Evolutionary conservation across 257 asterid genomes (phyloP).

Genomic region (Plantago elongata): DNA sequence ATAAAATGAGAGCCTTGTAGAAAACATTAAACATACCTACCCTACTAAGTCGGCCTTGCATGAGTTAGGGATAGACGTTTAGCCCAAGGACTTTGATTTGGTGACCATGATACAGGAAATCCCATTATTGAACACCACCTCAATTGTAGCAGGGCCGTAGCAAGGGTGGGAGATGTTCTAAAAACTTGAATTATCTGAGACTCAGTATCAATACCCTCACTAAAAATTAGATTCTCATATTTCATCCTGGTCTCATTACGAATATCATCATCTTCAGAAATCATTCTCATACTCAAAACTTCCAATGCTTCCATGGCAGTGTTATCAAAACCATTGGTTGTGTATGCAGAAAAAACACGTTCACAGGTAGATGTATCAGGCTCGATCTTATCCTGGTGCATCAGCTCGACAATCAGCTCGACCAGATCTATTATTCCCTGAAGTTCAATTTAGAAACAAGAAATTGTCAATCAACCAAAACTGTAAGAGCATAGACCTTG

Average conservation of each 20-base stretch:
- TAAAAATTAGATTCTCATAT: conserved; percentile 46
- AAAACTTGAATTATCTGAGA: conserved; percentile 41
- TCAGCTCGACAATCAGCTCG: conserved; percentile 66
- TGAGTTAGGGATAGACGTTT: conserved; percentile 37
- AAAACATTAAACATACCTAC: no score
- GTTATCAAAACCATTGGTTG: conserved; percentile 38
- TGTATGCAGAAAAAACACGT: conserved; percentile 63
- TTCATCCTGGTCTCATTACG: conserved; percentile 41
- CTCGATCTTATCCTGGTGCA: conserved; percentile 62
- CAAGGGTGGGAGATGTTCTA: conserved; percentile 39
- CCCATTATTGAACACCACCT: conserved; percentile 66
- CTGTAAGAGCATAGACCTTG: background rate
- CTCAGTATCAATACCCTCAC: conserved; percentile 47
- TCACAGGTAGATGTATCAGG: conserved; percentile 81
- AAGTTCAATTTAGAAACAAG: conserved; percentile 15
- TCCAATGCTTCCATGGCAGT: conserved; percentile 90
- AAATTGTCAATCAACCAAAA: conserved; percentile 9
- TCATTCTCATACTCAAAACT: conserved; percentile 76
- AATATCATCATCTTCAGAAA: conserved; percentile 41
- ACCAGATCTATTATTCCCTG: conserved; percentile 74
- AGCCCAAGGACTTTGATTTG: conserved; percentile 67
- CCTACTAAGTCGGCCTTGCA: no score
- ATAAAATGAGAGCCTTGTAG: no score
- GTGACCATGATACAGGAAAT: conserved; percentile 51
- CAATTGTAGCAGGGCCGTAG: conserved; percentile 54